Conservation (phyloP, 1,284 basidiomycete genomes). For the Cryptococcus jaspeensis region DNA sequence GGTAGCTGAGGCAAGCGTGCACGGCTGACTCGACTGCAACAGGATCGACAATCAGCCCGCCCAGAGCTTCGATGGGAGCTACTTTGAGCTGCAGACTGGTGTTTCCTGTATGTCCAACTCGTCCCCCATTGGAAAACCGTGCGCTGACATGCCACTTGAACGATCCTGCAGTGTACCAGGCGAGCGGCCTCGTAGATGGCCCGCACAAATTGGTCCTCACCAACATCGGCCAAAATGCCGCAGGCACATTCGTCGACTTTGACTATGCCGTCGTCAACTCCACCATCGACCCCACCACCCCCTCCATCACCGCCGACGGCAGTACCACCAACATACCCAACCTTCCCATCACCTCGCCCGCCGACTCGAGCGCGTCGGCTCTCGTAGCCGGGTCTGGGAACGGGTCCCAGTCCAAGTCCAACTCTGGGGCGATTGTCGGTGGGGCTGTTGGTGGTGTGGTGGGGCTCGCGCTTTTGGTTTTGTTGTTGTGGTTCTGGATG, state of each 20-base stretch:
- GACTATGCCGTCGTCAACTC: conserved; percentile 22
- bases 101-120: conserved; percentile 9
- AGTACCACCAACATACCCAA: background rate
- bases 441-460: conserved; percentile 20
- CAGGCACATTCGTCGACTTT: conserved; percentile 14
- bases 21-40: background rate
- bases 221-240: conserved; percentile 14
- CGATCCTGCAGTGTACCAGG: conserved; percentile 13
- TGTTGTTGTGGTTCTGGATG: conserved; percentile 13
- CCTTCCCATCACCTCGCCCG: background rate
- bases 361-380: background rate
- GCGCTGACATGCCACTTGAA: background rate
- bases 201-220: conserved; percentile 17
- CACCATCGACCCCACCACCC: conserved; percentile 5
- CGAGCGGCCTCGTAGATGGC: conserved; percentile 14
- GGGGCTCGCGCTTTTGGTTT: conserved; percentile 9
- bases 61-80: conserved; percentile 13
- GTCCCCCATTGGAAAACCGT: too few relatives aligned
- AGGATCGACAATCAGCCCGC: conserved; percentile 18
- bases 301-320: background rate
- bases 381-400: conserved; percentile 12
- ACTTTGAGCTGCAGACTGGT: conserved; percentile 5
- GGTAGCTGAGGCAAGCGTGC: background rate
- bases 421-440: conserved; percentile 20
- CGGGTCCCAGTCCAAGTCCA: background rate